These are phyloP conservation scores for Cordyceps farinosa DNA, from an alignment of 2,329 filamentous ascomycete genomes.

Conservation along the genomic window DNA sequence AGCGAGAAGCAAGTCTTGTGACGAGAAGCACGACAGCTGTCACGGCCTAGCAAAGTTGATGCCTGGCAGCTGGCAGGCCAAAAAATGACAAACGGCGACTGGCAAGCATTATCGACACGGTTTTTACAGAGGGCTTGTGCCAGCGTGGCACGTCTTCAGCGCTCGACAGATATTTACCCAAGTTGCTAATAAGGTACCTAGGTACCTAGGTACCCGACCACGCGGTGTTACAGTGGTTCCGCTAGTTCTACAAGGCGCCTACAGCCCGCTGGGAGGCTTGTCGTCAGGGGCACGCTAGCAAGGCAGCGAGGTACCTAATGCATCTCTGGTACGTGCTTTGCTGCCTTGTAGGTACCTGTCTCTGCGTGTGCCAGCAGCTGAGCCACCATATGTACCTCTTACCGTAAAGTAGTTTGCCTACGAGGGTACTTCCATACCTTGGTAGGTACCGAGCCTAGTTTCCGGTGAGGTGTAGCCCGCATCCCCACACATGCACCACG, in stretches of 20 bases:
- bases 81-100: background rate
- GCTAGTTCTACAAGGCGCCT: background rate
- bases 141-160: background rate
- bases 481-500: background rate
- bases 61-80: conserved; percentile 11
- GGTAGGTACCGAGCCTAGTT: background rate
- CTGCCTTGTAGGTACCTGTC: too few species aligned
- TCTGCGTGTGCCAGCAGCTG: too few species aligned
- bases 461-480: conserved; percentile 1
- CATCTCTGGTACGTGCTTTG: background rate
- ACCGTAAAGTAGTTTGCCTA: too few species aligned
- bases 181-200: background rate
- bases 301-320: background rate
- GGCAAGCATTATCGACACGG: background rate
- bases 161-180: background rate
- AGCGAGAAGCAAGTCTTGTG: background rate
- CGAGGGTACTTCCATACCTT: too few species aligned
- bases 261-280: background rate
- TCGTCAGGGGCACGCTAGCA: background rate
- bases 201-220: background rate
- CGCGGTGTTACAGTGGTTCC: background rate
- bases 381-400: too few species aligned
- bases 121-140: background rate
- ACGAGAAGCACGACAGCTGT: background rate
- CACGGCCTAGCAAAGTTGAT: background rate